Conservation (phyloP, 2,329 filamentous ascomycete species). For the Metarhizium robertsii region DNA sequence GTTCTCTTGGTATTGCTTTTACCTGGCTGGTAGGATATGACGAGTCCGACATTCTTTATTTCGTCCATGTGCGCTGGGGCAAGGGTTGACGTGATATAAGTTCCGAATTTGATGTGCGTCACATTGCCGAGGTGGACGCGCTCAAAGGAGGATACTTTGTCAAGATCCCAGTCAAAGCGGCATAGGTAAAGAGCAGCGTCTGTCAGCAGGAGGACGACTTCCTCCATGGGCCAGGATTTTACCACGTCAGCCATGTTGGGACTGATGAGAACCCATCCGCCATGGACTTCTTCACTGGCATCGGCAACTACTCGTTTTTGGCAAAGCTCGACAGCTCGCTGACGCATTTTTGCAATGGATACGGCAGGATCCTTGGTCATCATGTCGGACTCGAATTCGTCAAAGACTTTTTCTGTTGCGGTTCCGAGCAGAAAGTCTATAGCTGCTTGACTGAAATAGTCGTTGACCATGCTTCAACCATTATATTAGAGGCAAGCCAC, state of each 20-base stretch:
- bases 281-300: constrained; percentile 73
- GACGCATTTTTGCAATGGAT: constrained; percentile 72
- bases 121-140: constrained; percentile 70
- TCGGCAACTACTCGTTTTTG: constrained; percentile 80
- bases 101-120: constrained; percentile 63
- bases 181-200: constrained; percentile 80
- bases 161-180: constrained; percentile 87
- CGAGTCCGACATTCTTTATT: constrained; percentile 71
- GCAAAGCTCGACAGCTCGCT: constrained; percentile 83
- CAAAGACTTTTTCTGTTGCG: constrained; percentile 74
- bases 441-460: constrained; percentile 91
- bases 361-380: constrained; percentile 88
- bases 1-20: constrained; percentile 64
- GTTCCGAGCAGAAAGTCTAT: constrained; percentile 93
- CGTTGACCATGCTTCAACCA: constrained; percentile 76
- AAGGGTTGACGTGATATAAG: constrained; percentile 84
- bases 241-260: constrained; percentile 64
- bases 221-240: constrained; percentile 68
- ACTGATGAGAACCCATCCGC: constrained; percentile 81
- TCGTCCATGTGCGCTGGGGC: constrained; percentile 70
- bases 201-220: constrained; percentile 80
- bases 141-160: constrained; percentile 91
- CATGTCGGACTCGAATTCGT: constrained; percentile 90
- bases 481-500: constrained; percentile 7
- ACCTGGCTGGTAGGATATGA: constrained; percentile 66